These are phyloP conservation scores for Rhizopus microsporus DNA, from an alignment of 371 early-diverging fungal species.

Conservation along the genomic window DNA sequence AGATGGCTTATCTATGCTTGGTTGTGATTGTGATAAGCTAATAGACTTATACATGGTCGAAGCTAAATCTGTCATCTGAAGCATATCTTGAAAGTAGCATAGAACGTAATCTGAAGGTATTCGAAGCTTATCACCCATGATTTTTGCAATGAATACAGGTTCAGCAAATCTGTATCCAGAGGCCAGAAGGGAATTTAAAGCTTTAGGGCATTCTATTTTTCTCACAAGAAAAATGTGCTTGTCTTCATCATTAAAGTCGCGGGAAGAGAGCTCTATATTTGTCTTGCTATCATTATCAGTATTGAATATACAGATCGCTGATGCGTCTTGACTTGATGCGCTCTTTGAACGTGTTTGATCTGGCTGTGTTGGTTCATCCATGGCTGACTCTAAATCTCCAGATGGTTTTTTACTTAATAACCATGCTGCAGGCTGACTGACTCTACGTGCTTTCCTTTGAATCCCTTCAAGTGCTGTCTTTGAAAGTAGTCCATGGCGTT, in stretches of 20 bases:
- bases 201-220: constrained; percentile 24
- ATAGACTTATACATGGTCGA: constrained; percentile 7
- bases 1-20: neutral
- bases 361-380: neutral
- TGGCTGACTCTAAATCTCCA: too few relatives aligned
- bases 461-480: neutral
- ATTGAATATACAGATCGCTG: constrained; percentile 23
- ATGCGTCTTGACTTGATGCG: constrained; percentile 2
- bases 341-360: neutral
- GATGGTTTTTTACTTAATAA: too few relatives aligned
- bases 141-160: constrained; percentile 38
- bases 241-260: constrained; percentile 28
- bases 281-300: neutral
- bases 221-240: constrained; percentile 41
- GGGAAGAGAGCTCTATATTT: constrained; percentile 6
- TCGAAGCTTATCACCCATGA: constrained; percentile 37
- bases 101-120: constrained; percentile 43
- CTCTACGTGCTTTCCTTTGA: neutral
- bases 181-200: constrained; percentile 27
- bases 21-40: neutral
- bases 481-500: neutral
- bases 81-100: constrained; percentile 38
- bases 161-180: constrained; percentile 48
- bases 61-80: constrained; percentile 22
- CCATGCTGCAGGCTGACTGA: neutral